Conservation (phyloP, 2,329 filamentous ascomycete genomes). For the Fragosphaeria purpurea region DNA sequence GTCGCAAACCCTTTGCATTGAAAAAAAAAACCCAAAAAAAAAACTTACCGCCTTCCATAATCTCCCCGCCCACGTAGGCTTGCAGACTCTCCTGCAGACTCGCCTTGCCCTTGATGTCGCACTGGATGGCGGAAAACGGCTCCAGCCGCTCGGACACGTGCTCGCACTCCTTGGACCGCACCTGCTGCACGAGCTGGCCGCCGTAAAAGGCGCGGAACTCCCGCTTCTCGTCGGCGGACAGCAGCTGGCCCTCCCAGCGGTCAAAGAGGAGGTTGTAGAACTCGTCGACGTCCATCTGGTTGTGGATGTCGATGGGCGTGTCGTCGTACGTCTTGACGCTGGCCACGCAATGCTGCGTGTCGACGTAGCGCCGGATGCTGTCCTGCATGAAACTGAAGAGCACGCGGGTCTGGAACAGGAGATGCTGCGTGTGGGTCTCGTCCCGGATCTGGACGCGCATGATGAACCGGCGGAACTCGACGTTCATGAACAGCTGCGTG, state of each 20-base stretch:
- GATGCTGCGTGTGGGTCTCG: slow-evolving; percentile 45
- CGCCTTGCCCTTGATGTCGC: slow-evolving; percentile 87
- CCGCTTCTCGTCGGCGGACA: slow-evolving; percentile 56
- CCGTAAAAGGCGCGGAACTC: slow-evolving; percentile 77
- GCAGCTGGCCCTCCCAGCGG: slow-evolving; percentile 76
- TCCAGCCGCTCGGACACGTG: slow-evolving; percentile 89
- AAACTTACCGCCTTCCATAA: slow-evolving; percentile 73
- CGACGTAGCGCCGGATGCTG: slow-evolving; percentile 61
- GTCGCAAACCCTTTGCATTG: slow-evolving; percentile 5
- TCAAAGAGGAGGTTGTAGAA: slow-evolving; percentile 94
- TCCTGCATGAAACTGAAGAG: slow-evolving; percentile 84
- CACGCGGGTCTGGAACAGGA: slow-evolving; percentile 68
- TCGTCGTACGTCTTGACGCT: slow-evolving; percentile 78
- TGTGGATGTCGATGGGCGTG: slow-evolving; percentile 69
- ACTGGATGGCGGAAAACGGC: slow-evolving; percentile 88
- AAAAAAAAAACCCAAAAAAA: neutral
- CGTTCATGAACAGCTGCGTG: slow-evolving; percentile 94
- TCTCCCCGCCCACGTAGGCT: slow-evolving; percentile 92
- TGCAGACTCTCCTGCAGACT: slow-evolving; percentile 77
- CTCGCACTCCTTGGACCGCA: slow-evolving; percentile 87
- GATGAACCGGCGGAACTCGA: slow-evolving; percentile 77
- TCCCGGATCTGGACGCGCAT: slow-evolving; percentile 52
- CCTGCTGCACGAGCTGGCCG: slow-evolving; percentile 84
- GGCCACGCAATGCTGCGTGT: slow-evolving; percentile 61
- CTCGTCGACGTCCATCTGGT: slow-evolving; percentile 97